Percentiles rank a stretch among this genome's conserved stretches.
These are phyloP conservation scores for Auricularia heimuer DNA, from an alignment of 768 basidiomycete species.

Conservation along the genomic window DNA sequence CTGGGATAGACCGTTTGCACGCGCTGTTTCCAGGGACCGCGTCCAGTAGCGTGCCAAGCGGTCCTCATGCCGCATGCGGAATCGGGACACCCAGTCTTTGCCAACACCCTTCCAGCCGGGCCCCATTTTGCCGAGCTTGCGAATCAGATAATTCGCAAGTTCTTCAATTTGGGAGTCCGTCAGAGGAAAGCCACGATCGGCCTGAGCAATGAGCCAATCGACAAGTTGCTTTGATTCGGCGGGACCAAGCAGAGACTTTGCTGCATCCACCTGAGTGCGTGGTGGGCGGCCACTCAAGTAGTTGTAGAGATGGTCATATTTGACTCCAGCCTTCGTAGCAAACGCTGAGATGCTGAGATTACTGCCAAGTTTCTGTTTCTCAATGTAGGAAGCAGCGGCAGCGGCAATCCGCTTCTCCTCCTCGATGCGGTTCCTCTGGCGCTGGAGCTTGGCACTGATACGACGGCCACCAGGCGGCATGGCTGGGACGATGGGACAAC, in stretches of 20 bases:
- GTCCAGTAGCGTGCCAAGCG: too few relatives aligned
- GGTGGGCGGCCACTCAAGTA: background rate
- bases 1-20: too few relatives aligned
- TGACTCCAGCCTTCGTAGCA: background rate
- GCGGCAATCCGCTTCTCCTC: background rate
- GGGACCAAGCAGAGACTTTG: background rate
- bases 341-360: background rate
- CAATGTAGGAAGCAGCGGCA: background rate
- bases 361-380: background rate
- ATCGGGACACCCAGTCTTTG: too few relatives aligned
- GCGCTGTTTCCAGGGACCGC: too few relatives aligned
- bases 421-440: too few relatives aligned
- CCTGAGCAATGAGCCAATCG: conserved; percentile 19
- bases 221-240: conserved; percentile 11
- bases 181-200: conserved; percentile 21
- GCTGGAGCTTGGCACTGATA: too few relatives aligned
- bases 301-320: background rate
- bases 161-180: conserved; percentile 12
- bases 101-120: too few relatives aligned
- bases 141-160: conserved; percentile 16
- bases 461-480: too few relatives aligned
- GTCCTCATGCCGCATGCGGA: too few relatives aligned
- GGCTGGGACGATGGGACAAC: too few relatives aligned
- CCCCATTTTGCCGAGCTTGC: background rate
- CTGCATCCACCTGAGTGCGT: background rate